Conservation (phyloP, 495 filamentous ascomycete genomes). For the Xylaria intraflava region DNA sequence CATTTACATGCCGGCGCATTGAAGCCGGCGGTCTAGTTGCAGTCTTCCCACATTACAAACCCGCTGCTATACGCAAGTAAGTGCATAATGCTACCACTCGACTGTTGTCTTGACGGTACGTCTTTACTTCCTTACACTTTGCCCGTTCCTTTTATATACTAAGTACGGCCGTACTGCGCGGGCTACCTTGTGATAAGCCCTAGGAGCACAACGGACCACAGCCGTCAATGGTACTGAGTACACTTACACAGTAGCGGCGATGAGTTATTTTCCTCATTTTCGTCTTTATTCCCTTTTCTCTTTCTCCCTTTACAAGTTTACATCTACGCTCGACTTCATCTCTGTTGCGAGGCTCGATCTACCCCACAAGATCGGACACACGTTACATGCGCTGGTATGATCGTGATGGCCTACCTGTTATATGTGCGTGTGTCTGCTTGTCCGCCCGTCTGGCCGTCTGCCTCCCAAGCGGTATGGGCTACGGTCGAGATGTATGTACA, state of each 20-base stretch:
- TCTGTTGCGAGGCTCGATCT: background rate
- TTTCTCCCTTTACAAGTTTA: no score
- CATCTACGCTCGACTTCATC: no score
- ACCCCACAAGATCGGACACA: background rate
- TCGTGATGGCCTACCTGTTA: no score
- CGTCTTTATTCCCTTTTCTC: background rate
- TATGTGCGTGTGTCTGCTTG: no score
- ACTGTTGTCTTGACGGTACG: no score
- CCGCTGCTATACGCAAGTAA: background rate
- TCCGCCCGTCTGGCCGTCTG: background rate
- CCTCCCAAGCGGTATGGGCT: no score
- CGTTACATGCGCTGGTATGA: no score
- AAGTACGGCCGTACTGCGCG: no score
- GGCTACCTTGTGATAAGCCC: no score
- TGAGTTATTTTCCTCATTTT: background rate
- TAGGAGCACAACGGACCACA: background rate
- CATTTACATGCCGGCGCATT: background rate
- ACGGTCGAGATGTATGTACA: background rate
- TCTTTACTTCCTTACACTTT: no score
- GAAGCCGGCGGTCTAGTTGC: background rate
- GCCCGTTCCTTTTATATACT: no score
- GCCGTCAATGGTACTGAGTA: background rate
- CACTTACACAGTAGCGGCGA: background rate
- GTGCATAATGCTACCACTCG: no score
- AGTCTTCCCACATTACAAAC: background rate